Evolutionary conservation across 2,329 filamentous ascomycete species (phyloP), one percentile per base, ranked within the genome.

Genomic region (Hymenoscyphus infarciens): DNA sequence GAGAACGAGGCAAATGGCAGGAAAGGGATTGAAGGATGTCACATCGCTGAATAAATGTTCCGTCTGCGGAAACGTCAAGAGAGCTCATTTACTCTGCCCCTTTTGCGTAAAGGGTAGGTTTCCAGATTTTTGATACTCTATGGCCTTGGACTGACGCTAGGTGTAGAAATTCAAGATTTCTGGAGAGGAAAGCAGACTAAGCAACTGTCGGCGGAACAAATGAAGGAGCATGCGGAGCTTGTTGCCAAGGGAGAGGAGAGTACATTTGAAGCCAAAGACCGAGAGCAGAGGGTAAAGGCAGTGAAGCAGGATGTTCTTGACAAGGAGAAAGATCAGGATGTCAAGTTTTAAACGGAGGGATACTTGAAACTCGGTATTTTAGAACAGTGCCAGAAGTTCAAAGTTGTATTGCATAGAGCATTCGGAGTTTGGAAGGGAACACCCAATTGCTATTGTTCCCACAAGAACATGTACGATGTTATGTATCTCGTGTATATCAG

Each of bases 21-120:
- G 95, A 73, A 99, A 99, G 80, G 94, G 88, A 54, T 78, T 99
- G 70, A 91, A 97, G 79, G 95, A 99, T 75, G 87, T 96, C 63
- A 95, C 89, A 67, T 85, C 86, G 60, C 79, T 99, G 70, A 96
- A 92, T 79, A 91, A 87, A 73, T 99, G 95, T 75, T 90, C 94
- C 0, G 91, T 87, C 15, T 99, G 95, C 72, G 96, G 95, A 57
- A 85, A 89, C 74, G 80, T 87, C 29, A 99, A 99, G 82, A 87
- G 92, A 74, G 88, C 92, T 73, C 95, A 99, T 79, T 81, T 92
- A 39, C 76, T 99, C 68, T 99, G 95, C 77, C 87, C 92, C 22
- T 87, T 90, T 73, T 99, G 95, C 77, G 87, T 96, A 65, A 81
- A 85, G 76, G 89, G 93, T 96, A 83, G 72, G 87, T 78, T 61